Evolutionary conservation across 495 filamentous ascomycete species (phyloP).

Genomic region (Aspergillus bertholletiae): DNA sequence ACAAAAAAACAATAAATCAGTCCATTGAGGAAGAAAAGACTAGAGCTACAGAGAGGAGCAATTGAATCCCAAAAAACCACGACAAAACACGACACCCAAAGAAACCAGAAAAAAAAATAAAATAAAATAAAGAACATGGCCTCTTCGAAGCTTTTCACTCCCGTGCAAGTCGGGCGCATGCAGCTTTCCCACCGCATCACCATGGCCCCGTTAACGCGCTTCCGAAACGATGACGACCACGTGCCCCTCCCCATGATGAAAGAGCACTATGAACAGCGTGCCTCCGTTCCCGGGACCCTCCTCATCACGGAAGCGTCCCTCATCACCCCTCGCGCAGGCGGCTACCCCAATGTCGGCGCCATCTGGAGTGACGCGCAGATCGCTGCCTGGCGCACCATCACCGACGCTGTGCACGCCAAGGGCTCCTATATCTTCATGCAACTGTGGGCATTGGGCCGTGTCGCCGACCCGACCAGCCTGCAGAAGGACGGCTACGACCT

Average conservation of each 20-base stretch:
- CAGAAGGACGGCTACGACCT: slow-evolving; percentile 15
- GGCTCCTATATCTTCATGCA: slow-evolving; percentile 50
- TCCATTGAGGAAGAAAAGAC: neutral
- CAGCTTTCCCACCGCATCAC: slow-evolving; percentile 45
- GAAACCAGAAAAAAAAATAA: neutral
- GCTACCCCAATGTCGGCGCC: slow-evolving; percentile 44
- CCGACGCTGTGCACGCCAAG: slow-evolving; percentile 48
- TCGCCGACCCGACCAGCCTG: slow-evolving; percentile 39
- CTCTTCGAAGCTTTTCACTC: slow-evolving; percentile 40
- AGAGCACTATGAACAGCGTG: slow-evolving; percentile 52
- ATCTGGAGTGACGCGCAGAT: slow-evolving; percentile 45
- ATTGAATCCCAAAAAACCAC: no score
- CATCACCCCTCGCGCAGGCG: slow-evolving; percentile 49
- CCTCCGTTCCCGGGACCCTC: slow-evolving; percentile 47
- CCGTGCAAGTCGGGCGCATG: slow-evolving; percentile 43
- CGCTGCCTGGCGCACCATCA: slow-evolving; percentile 46
- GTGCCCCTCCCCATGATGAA: slow-evolving; percentile 30
- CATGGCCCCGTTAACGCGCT: slow-evolving; percentile 51
- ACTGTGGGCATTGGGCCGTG: slow-evolving; percentile 58
- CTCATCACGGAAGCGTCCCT: slow-evolving; percentile 61
- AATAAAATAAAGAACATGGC: neutral
- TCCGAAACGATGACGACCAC: slow-evolving; percentile 32
- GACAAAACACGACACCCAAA: no score
- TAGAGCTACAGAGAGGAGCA: no score
- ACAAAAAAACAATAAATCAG: no score